Evolutionary conservation across 2,329 filamentous ascomycete genomes (phyloP).

Genomic region (Cladosporium sp.): DNA sequence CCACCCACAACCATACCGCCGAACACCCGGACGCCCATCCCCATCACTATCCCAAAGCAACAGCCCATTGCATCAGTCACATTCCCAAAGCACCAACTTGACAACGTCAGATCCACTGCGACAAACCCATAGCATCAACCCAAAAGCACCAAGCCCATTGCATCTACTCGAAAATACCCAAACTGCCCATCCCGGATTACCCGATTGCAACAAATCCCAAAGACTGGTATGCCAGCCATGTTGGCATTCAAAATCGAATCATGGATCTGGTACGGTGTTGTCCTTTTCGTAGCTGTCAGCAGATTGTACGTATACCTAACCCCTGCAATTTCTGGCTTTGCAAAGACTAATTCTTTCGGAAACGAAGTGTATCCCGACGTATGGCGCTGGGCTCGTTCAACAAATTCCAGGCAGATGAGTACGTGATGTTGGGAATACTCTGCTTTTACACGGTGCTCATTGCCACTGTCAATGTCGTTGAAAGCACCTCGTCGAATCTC

Average conservation of each 20-base stretch:
- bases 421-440: conserved; percentile 50
- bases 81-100: neutral
- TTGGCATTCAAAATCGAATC: conserved; percentile 37
- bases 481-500: conserved; percentile 38
- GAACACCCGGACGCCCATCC: no score
- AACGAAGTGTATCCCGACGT: conserved; percentile 37
- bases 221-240: conserved; percentile 19
- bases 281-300: conserved; percentile 35
- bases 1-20: no score
- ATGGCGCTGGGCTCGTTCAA: conserved; percentile 44
- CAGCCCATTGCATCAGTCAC: conserved; percentile 1
- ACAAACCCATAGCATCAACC: neutral
- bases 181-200: neutral
- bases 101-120: neutral
- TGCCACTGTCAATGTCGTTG: conserved; percentile 42
- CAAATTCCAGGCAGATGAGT: conserved; percentile 53
- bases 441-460: conserved; percentile 48
- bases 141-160: neutral
- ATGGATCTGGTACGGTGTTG: conserved; percentile 44
- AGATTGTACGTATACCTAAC: conserved; percentile 35
- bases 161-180: neutral
- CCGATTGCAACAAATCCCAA: neutral
- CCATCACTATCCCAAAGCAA: neutral
- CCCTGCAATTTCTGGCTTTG: neutral
- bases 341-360: neutral